phyloP scores from a whole-genome alignment of 2,329 filamentous ascomycete genomes.

The Erysiphe neolycopersici region DNA sequence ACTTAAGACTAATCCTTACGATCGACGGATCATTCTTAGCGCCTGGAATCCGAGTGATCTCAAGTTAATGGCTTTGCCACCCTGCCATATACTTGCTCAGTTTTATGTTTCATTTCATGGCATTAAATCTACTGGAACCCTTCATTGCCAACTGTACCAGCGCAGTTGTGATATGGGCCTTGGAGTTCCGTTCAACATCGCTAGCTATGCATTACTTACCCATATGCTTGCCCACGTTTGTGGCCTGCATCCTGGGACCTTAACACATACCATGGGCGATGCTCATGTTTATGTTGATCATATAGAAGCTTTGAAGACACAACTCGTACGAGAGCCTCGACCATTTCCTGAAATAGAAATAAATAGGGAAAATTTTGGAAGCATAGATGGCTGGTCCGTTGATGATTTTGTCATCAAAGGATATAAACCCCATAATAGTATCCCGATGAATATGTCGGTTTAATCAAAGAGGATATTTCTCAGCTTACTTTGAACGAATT shows the following conservation, averaged over 20 bases:
- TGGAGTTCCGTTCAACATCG: conserved; percentile 90
- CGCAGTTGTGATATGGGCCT: conserved; percentile 91
- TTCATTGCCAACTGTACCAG: conserved; percentile 83
- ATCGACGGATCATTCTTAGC: conserved; percentile 66
- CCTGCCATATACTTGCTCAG: conserved; percentile 94
- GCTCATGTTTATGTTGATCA: conserved; percentile 94
- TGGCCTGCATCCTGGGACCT: conserved; percentile 56
- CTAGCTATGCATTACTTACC: conserved; percentile 73
- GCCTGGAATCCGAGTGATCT: conserved; percentile 47
- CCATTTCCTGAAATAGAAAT: conserved; percentile 62
- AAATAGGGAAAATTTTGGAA: conserved; percentile 35
- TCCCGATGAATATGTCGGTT: conserved; percentile 98
- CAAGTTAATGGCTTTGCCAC: conserved; percentile 69
- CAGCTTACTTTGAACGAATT: too few relatives aligned
- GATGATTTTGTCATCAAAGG: conserved; percentile 73
- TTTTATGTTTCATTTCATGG: conserved; percentile 28
- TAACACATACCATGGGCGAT: conserved; percentile 93
- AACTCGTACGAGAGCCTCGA: conserved; percentile 54
- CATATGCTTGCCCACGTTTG: conserved; percentile 85
- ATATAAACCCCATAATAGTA: conserved; percentile 73
- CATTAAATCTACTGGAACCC: conserved; percentile 25
- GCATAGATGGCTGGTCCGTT: conserved; percentile 69
- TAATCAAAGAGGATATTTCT: conserved; percentile 1
- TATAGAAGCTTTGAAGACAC: conserved; percentile 57
- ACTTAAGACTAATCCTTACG: conserved; percentile 57